These are phyloP conservation scores for Morella rubra DNA, from an alignment of 306 rosid species.

Conservation along the genomic window DNA sequence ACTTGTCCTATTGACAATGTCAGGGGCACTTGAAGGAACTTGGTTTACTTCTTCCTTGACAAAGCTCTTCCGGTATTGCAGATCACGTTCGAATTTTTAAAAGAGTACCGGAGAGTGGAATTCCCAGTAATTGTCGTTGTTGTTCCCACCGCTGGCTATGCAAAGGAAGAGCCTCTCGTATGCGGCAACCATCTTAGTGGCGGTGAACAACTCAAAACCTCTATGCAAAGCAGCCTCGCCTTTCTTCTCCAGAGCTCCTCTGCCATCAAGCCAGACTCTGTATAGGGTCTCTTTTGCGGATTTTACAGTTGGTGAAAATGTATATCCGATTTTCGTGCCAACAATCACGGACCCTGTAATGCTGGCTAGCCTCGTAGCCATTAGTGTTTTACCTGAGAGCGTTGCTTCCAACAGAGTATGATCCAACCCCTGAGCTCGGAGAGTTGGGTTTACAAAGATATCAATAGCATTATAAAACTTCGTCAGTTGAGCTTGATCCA, in stretches of 20 bases:
- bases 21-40: not conserved
- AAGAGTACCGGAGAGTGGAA: constrained; percentile 22
- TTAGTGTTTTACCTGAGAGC: constrained; percentile 59
- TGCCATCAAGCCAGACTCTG: constrained; percentile 40
- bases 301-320: constrained; percentile 66
- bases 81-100: not conserved
- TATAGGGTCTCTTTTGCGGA: constrained; percentile 47
- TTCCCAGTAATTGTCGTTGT: constrained; percentile 36
- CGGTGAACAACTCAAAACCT: constrained; percentile 69
- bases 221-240: constrained; percentile 57
- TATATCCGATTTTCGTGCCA: constrained; percentile 53
- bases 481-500: constrained; percentile 58
- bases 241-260: constrained; percentile 45
- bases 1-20: not conserved
- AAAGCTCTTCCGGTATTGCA: not conserved
- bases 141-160: constrained; percentile 38
- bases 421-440: constrained; percentile 62
- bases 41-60: not conserved
- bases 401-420: constrained; percentile 66
- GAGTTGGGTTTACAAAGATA: constrained; percentile 52
- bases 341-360: constrained; percentile 64
- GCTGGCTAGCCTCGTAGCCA: constrained; percentile 73
- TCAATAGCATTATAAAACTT: constrained; percentile 61
- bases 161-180: constrained; percentile 82
- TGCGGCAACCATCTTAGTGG: constrained; percentile 64